Conservation (phyloP, 2,329 filamentous ascomycete species). For the Aureobasidium lini region DNA sequence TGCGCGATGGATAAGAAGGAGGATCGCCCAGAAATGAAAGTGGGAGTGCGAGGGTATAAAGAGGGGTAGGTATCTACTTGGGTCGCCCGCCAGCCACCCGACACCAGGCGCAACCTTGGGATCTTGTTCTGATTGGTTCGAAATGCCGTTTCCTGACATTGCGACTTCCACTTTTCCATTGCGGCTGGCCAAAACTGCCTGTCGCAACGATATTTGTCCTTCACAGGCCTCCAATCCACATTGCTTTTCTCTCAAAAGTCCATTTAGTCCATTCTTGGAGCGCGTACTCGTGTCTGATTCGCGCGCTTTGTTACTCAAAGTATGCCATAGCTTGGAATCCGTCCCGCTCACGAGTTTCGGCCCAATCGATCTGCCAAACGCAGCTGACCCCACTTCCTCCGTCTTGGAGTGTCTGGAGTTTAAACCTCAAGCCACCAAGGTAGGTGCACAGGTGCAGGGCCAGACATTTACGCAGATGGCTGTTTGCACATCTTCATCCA, state of each 20-base stretch:
- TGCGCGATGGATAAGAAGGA: constrained; percentile 7
- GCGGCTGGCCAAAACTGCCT: not conserved
- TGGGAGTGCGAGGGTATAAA: constrained; percentile 5
- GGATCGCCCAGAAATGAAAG: constrained; percentile 8
- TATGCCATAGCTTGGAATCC: not conserved
- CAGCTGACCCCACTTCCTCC: not conserved
- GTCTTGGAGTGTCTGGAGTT: not conserved
- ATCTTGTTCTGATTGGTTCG: not conserved
- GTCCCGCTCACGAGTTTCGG: not conserved
- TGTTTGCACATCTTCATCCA: not conserved
- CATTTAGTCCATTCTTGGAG: not conserved
- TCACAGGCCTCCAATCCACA: not conserved
- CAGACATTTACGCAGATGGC: not conserved
- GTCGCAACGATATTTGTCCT: not conserved
- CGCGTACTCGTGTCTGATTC: constrained; percentile 10
- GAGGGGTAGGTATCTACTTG: not conserved
- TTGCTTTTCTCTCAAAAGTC: not conserved
- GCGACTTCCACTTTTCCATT: too few relatives aligned
- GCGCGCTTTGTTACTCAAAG: constrained; percentile 5
- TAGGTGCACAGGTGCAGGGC: not conserved
- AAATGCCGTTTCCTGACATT: not conserved
- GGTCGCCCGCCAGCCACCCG: not conserved
- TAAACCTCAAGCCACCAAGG: not conserved
- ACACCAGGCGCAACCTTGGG: not conserved
- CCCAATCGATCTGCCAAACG: not conserved